These are phyloP conservation scores for Eimeria praecox DNA, from an alignment of 169 alveolate species.

Conservation along the genomic window DNA sequence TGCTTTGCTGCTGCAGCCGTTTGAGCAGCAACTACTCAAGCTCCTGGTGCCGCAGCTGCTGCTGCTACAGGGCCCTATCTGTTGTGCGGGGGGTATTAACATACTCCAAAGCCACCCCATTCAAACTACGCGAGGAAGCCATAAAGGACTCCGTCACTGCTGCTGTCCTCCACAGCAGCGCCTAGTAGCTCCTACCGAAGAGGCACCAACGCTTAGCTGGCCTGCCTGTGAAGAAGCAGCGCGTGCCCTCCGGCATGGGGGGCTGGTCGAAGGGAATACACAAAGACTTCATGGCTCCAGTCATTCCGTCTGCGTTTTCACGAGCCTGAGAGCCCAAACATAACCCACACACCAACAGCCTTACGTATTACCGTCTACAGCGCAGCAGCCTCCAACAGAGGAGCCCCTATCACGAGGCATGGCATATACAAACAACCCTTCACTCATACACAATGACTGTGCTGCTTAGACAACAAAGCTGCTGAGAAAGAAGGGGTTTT, in stretches of 20 bases:
- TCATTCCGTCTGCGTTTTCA: conserved; percentile 82
- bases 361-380: neutral
- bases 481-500: too few relatives aligned
- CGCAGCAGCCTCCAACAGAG: too few relatives aligned
- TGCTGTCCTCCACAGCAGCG: neutral
- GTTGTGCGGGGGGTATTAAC: neutral
- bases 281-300: conserved; percentile 98
- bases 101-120: neutral
- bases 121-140: neutral
- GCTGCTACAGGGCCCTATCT: neutral
- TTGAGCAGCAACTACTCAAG: neutral
- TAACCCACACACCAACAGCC: neutral
- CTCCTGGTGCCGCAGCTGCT: conserved; percentile 10
- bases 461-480: neutral
- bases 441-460: neutral
- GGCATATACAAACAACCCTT: neutral
- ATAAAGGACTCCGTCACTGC: neutral
- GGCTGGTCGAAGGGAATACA: conserved; percentile 97
- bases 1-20: neutral
- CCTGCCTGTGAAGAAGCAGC: conserved; percentile 97
- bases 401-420: too few relatives aligned
- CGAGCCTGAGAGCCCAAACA: conserved; percentile 62
- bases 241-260: conserved; percentile 92
- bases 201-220: conserved; percentile 92
- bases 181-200: conserved; percentile 82